These are phyloP conservation scores for Sporothrix brasiliensis DNA, from an alignment of 2,329 filamentous ascomycete genomes.

Conservation along the genomic window DNA sequence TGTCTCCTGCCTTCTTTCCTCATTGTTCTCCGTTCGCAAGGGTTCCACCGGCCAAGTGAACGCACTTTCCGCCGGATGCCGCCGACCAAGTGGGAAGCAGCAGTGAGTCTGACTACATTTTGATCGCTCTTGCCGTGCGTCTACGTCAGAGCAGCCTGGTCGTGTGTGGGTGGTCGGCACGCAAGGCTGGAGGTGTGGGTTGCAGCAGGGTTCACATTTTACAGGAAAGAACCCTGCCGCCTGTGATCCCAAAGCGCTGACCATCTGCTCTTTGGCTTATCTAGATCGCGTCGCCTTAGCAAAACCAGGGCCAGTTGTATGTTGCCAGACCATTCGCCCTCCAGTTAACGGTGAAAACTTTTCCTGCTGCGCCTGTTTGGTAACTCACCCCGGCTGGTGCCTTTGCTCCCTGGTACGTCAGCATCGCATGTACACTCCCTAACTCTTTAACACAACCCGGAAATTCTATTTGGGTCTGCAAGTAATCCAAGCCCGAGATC, in stretches of 20 bases:
- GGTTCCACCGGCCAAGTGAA: background rate
- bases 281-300: conserved; percentile 25
- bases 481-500: no score
- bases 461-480: no score
- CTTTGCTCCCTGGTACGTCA: no score
- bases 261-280: conserved; percentile 15
- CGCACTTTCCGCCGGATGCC: background rate
- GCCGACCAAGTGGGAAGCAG: background rate
- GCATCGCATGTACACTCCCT: no score
- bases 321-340: background rate
- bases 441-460: no score
- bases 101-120: background rate
- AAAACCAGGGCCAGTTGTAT: conserved; percentile 7
- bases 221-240: background rate
- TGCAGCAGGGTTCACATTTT: background rate
- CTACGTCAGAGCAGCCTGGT: background rate
- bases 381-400: background rate
- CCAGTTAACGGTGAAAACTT: background rate
- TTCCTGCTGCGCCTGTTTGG: background rate
- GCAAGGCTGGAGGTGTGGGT: background rate
- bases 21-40: background rate
- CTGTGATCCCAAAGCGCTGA: background rate
- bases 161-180: conserved; percentile 4
- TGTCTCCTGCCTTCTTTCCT: background rate
- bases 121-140: conserved; percentile 25